phyloP scores from a whole-genome alignment of 2,329 filamentous ascomycete genomes.

The Fonsecaea multimorphosa region DNA sequence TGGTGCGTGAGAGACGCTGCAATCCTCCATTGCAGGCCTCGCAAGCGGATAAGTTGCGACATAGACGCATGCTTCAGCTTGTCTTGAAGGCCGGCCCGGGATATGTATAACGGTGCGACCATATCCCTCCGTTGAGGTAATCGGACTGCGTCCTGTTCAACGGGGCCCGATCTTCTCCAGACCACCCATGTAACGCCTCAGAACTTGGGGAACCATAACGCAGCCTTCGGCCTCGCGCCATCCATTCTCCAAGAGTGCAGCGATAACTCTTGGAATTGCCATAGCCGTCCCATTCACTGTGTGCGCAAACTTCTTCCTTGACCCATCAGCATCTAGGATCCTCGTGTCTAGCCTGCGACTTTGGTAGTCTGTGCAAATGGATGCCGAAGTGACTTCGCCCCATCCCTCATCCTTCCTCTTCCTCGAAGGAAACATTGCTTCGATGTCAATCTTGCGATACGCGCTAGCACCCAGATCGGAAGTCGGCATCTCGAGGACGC shows the following conservation, averaged over 20 bases:
- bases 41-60: not conserved
- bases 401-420: constrained; percentile 70
- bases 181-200: constrained; percentile 85
- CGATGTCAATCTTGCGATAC: constrained; percentile 86
- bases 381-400: constrained; percentile 91
- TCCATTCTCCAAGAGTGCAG: constrained; percentile 86
- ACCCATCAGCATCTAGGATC: constrained; percentile 58
- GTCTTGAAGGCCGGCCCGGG: not conserved
- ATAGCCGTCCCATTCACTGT: constrained; percentile 94
- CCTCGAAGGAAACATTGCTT: constrained; percentile 89
- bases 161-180: constrained; percentile 64
- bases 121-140: not conserved
- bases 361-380: constrained; percentile 95
- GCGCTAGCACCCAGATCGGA: constrained; percentile 89
- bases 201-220: constrained; percentile 77
- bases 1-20: not conserved
- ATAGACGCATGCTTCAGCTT: not conserved
- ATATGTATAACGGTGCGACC: not conserved
- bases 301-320: constrained; percentile 76
- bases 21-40: not conserved
- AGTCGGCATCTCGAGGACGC: constrained; percentile 90
- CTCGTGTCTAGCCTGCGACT: constrained; percentile 79
- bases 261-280: constrained; percentile 86
- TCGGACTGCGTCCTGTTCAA: constrained; percentile 15
- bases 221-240: constrained; percentile 72